Base-by-base conservation (phyloP, 1,284 basidiomycete species). In the Irpex lacteus region DNA sequence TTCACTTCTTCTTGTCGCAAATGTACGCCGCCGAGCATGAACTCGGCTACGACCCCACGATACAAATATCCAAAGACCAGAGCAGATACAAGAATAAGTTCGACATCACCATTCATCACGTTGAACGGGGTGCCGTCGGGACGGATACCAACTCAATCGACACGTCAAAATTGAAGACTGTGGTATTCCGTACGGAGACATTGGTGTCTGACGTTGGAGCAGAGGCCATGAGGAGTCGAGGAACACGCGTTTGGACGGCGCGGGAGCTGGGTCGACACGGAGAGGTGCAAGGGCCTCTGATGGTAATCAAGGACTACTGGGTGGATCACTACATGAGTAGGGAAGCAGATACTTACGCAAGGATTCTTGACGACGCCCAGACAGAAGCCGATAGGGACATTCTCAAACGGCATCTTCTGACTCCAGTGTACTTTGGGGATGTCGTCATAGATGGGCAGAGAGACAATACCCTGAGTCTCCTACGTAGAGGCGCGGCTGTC, bases 41-140 rank as follows among this genome's bases (percentile, higher is more conserved):
- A 13, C 55, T 63, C 2, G 65, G 65, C 9, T 61, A 40, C 59
- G 65, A 66, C 19, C 44, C 52, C 15, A 63, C 65, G 9, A 63
- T 66, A 26, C 53, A 5, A 11, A 56, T 36, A 37, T 8, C 52
- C 2, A 19, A n/a, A 7, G 6, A 13, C 11, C 9, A 5, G 3
- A 47, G 38, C 15, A 8, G 36, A 9, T 9, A 47, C 32, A 59
- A 38, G 15, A 37, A 47, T 5, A 52, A 57, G 21, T 66, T 53
- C 47, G 55, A 61, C 4, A 61, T 44, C 40, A 44, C 40, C 15
- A 15, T 44, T 11, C 40, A 44, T 44, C 15, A 44, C 40, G 40
- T 44, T 15, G 11, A 9, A 44, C 11, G 15, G 15, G 40, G 40
- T 15, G 40, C 8, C 40, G 40, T 11, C 40, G 40, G 26, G 26